Percentiles rank a stretch among this genome's conserved stretches.
Evolutionary conservation across 2,329 filamentous ascomycete genomes (phyloP).

Genomic region (Seiridium cupressi): DNA sequence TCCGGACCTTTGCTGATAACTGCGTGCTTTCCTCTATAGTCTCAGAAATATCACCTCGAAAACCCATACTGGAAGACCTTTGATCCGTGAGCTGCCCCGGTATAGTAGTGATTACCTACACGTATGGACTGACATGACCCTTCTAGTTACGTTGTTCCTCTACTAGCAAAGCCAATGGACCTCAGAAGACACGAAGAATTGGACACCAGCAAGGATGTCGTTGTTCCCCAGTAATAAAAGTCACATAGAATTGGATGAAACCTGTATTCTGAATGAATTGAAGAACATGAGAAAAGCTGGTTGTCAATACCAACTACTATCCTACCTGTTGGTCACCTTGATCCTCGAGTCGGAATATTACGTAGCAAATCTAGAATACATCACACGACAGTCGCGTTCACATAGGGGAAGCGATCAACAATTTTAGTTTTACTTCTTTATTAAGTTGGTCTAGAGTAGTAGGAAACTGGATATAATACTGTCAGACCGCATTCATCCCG

Average conservation of each 20-base stretch:
- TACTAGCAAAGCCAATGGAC: slow-evolving; percentile 69
- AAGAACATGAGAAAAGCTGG: too few relatives aligned
- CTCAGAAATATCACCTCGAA: slow-evolving; percentile 61
- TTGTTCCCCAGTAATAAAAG: slow-evolving; percentile 8
- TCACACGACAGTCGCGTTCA: neutral
- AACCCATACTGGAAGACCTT: slow-evolving; percentile 78
- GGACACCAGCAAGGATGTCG: slow-evolving; percentile 25
- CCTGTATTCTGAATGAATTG: too few relatives aligned
- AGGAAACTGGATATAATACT: slow-evolving; percentile 11
- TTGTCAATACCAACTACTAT: too few relatives aligned
- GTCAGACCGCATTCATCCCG: slow-evolving; percentile 10
- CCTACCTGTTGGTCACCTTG: too few relatives aligned
- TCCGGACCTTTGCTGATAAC: too few relatives aligned
- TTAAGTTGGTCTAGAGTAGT: slow-evolving; percentile 11
- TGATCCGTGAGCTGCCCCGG: slow-evolving; percentile 43
- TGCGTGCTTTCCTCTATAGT: slow-evolving; percentile 26
- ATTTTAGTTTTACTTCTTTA: slow-evolving; percentile 11
- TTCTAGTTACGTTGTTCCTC: slow-evolving; percentile 58
- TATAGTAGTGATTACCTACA: neutral
- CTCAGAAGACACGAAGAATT: slow-evolving; percentile 66
- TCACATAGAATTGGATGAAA: too few relatives aligned
- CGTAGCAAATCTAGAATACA: neutral
- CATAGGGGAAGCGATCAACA: neutral
- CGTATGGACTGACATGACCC: neutral
- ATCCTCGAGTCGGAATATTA: too few relatives aligned